These are phyloP conservation scores for Magnaporthiopsis incrustans DNA, from an alignment of 2,329 filamentous ascomycete genomes.

Conservation along the genomic window DNA sequence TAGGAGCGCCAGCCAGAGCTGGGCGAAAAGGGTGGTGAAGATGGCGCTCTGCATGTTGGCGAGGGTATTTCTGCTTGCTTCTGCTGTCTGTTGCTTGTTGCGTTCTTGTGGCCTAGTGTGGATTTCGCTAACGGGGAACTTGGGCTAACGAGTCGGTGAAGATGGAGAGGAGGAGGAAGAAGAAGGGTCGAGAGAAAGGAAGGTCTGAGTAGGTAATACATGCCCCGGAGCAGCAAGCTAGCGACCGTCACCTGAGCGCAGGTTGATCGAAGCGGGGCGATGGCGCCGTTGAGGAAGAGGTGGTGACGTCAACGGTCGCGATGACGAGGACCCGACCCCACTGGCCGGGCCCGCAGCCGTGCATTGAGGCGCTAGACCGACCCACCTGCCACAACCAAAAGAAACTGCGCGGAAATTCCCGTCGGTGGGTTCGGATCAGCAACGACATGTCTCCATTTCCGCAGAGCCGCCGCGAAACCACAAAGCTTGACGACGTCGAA, in stretches of 20 bases:
- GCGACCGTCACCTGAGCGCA: not conserved
- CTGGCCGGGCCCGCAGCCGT: not conserved
- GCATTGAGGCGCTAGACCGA: not conserved
- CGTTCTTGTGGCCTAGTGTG: not conserved
- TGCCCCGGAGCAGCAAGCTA: not conserved
- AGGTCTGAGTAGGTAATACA: not conserved
- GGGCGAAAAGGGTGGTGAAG: conserved; percentile 36
- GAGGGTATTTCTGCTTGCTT: not conserved
- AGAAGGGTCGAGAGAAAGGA: not conserved
- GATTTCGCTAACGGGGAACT: too few relatives aligned
- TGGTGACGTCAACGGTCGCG: not conserved
- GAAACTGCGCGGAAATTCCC: not conserved
- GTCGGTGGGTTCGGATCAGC: not conserved
- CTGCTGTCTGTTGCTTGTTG: not conserved
- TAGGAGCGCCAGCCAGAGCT: conserved; percentile 42
- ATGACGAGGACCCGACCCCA: not conserved
- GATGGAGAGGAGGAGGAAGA: not conserved
- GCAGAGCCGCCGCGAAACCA: not conserved
- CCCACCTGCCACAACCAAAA: not conserved
- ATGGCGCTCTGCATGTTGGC: conserved; percentile 10
- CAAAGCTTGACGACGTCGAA: too few relatives aligned
- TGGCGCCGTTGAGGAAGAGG: not conserved
- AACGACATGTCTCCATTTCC: not conserved
- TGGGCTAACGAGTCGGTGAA: too few relatives aligned
- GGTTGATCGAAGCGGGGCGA: not conserved